These are phyloP conservation scores for Aureobasidium sp. DNA, from an alignment of 2,329 filamentous ascomycete genomes.

Conservation along the genomic window DNA sequence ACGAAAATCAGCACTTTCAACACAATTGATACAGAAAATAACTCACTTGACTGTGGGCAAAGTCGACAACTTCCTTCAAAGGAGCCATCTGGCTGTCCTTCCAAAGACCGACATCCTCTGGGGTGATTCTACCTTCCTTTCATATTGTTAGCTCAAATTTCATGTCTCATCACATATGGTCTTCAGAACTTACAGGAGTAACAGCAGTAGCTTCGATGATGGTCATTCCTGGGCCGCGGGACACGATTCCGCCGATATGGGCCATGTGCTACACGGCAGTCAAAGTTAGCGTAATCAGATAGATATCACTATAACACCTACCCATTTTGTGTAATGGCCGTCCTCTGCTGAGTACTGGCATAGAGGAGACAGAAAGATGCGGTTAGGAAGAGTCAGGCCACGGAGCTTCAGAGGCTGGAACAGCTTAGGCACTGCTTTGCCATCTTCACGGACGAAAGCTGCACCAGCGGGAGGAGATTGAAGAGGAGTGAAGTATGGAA, in stretches of 20 bases:
- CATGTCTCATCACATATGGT: neutral
- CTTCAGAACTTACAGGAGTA: conserved; percentile 44
- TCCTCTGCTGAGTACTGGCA: conserved; percentile 60
- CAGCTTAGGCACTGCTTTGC: conserved; percentile 49
- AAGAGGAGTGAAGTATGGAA: conserved; percentile 42
- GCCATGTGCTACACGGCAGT: conserved; percentile 64
- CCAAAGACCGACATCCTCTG: conserved; percentile 75
- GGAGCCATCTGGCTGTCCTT: conserved; percentile 72
- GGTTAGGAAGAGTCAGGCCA: conserved; percentile 59
- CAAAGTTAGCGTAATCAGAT: conserved; percentile 34
- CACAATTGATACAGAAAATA: neutral
- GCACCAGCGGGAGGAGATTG: conserved; percentile 43
- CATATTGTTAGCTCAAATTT: neutral
- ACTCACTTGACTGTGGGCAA: conserved; percentile 64
- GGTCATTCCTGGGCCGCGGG: conserved; percentile 65
- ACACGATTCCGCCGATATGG: conserved; percentile 71
- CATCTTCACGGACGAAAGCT: conserved; percentile 39
- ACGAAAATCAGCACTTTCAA: neutral
- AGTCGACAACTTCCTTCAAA: conserved; percentile 64
- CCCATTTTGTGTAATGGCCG: conserved; percentile 50
- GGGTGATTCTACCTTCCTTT: conserved; percentile 64
- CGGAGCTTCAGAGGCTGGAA: conserved; percentile 52
- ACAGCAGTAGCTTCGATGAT: conserved; percentile 76
- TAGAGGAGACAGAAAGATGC: conserved; percentile 56
- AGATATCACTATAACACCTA: too few species aligned